Evolutionary conservation across 768 basidiomycete genomes (phyloP).

Genomic region (Lactifluus echinatus): DNA sequence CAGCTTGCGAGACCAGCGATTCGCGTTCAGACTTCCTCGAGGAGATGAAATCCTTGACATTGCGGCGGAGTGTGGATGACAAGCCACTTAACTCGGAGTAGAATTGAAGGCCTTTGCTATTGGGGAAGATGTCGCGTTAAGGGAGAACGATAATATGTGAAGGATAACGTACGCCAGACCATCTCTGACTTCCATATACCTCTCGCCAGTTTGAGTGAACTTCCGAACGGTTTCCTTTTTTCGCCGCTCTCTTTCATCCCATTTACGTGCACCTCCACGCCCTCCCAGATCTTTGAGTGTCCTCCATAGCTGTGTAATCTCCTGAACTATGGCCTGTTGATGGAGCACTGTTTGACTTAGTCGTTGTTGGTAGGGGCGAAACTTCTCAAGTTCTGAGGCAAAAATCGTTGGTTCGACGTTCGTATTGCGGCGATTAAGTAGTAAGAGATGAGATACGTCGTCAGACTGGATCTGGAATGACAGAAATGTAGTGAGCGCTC

Average conservation of each 20-base stretch:
- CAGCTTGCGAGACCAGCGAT: constrained; percentile 54
- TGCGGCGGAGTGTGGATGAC: constrained; percentile 45
- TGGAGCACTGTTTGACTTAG: constrained; percentile 69
- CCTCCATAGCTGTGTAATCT: constrained; percentile 68
- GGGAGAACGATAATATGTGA: constrained; percentile 10
- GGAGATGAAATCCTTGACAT: constrained; percentile 53
- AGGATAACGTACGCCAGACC: constrained; percentile 63
- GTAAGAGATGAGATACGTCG: constrained; percentile 90
- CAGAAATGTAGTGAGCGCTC: neutral
- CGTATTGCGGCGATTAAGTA: constrained; percentile 81
- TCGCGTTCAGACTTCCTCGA: constrained; percentile 65
- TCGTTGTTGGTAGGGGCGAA: constrained; percentile 82
- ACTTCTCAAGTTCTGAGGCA: constrained; percentile 91
- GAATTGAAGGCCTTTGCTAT: constrained; percentile 82
- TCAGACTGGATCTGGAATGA: constrained; percentile 83
- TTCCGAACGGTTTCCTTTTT: constrained; percentile 67
- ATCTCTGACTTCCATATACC: constrained; percentile 79
- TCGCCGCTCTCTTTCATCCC: constrained; percentile 73
- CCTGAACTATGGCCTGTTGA: constrained; percentile 65
- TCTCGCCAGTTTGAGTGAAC: constrained; percentile 70
- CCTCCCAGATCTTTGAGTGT: constrained; percentile 63
- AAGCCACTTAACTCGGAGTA: constrained; percentile 73
- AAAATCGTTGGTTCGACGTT: constrained; percentile 83
- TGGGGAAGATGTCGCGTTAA: constrained; percentile 2
- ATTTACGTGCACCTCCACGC: constrained; percentile 67